phyloP scores from a whole-genome alignment of 2,329 filamentous ascomycete species.

The Graphiopsis chlorocephala region DNA sequence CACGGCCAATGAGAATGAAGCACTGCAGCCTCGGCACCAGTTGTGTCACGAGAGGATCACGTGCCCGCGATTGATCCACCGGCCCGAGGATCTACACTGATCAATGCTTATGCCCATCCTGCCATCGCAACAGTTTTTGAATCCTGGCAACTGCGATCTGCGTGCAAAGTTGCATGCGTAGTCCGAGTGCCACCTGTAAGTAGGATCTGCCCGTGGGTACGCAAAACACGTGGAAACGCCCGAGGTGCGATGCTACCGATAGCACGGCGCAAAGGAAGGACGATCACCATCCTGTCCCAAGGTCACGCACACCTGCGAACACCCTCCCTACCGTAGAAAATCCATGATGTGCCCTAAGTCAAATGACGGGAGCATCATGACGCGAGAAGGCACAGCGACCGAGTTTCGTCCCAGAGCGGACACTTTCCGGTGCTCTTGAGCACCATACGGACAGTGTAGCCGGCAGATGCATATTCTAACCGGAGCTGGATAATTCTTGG shows the following conservation, averaged over 20 bases:
- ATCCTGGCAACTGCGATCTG: background rate
- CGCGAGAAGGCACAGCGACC: background rate
- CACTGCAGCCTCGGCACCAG: background rate
- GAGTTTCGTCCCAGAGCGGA: background rate
- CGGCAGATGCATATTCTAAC: background rate
- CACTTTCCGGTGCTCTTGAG: background rate
- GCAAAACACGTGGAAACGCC: background rate
- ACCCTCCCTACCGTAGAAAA: background rate
- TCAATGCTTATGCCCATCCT: background rate
- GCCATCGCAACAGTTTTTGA: background rate
- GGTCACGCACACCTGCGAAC: background rate
- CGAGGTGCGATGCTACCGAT: background rate
- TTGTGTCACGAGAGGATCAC: background rate
- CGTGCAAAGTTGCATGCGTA: slow-evolving; percentile 5
- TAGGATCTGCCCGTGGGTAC: background rate
- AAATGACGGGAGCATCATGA: background rate
- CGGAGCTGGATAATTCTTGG: background rate
- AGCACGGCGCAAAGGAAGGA: background rate
- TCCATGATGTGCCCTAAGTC: background rate
- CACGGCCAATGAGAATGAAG: background rate
- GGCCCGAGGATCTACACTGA: background rate
- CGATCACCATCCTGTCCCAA: background rate
- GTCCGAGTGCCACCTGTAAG: slow-evolving; percentile 4
- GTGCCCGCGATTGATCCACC: slow-evolving; percentile 1
- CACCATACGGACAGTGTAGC: background rate